Evolutionary conservation across 1,139 yeast species (phyloP).

Genomic region (Yamadazyma jaroonii): DNA sequence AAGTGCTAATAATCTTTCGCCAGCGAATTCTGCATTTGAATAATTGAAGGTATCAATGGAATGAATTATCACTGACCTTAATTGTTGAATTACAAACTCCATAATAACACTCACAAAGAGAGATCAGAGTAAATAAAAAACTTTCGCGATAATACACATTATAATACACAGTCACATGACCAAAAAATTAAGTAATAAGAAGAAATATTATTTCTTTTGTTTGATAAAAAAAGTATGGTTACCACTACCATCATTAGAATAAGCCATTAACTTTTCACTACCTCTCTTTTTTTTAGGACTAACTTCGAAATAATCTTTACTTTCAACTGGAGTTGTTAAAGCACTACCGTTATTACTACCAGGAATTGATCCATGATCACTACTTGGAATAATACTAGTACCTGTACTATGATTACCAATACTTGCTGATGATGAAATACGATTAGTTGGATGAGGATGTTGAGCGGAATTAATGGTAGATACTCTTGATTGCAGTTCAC

Average conservation of each 20-base stretch:
- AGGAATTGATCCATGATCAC: not conserved
- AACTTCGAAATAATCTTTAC: slow-evolving; percentile 13
- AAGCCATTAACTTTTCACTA: slow-evolving; percentile 38
- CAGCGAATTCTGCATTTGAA: slow-evolving; percentile 75
- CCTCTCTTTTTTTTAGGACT: slow-evolving; percentile 26
- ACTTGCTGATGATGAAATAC: not conserved
- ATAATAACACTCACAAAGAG: slow-evolving; percentile 1
- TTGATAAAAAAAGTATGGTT: slow-evolving; percentile 41
- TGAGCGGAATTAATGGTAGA: slow-evolving; percentile 8
- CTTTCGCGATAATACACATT: not conserved
- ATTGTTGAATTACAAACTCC: slow-evolving; percentile 33
- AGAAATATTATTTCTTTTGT: slow-evolving; percentile 21
- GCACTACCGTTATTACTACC: slow-evolving; percentile 5
- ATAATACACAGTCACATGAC: not conserved
- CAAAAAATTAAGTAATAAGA: not conserved
- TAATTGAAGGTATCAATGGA: slow-evolving; percentile 69
- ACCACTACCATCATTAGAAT: slow-evolving; percentile 43
- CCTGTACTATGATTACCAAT: slow-evolving; percentile 1
- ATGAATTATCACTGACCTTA: slow-evolving; percentile 60
- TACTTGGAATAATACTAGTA: not conserved
- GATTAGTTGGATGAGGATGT: not conserved
- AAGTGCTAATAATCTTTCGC: slow-evolving; percentile 68
- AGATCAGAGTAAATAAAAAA: not conserved
- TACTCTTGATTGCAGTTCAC: slow-evolving; percentile 11
- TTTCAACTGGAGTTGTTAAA: slow-evolving; percentile 14